Conservation (phyloP, 2,329 filamentous ascomycete species). For the Rhinocladiella similis region DNA sequence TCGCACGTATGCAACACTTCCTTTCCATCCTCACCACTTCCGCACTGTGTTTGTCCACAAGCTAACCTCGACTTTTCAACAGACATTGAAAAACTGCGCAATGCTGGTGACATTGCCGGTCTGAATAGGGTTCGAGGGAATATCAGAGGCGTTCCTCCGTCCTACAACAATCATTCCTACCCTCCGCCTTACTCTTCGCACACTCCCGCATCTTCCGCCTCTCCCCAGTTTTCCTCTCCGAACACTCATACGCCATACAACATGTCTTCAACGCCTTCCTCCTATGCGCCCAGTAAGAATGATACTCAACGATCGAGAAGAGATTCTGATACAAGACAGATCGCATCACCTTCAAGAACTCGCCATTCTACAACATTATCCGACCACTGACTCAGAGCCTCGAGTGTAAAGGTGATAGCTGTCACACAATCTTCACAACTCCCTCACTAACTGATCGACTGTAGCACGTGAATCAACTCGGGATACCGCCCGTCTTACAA, state of each 20-base stretch:
- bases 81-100: slow-evolving; percentile 28
- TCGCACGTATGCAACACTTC: slow-evolving; percentile 61
- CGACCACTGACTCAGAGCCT: slow-evolving; percentile 64
- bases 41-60: slow-evolving; percentile 30
- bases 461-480: slow-evolving; percentile 62
- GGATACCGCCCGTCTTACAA: slow-evolving; percentile 60
- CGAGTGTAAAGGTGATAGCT: slow-evolving; percentile 66
- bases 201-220: slow-evolving; percentile 27
- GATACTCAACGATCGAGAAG: not conserved
- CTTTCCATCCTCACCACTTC: not conserved
- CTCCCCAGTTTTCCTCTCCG: slow-evolving; percentile 26
- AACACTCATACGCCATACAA: slow-evolving; percentile 16
- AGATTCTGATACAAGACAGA: slow-evolving; percentile 34
- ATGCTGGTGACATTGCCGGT: slow-evolving; percentile 15
- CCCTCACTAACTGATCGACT: slow-evolving; percentile 3
- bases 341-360: slow-evolving; percentile 65
- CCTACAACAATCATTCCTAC: slow-evolving; percentile 20
- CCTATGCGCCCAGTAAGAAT: slow-evolving; percentile 16
- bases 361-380: slow-evolving; percentile 79
- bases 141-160: slow-evolving; percentile 18
- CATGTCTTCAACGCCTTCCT: slow-evolving; percentile 12
- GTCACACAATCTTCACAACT: slow-evolving; percentile 24
- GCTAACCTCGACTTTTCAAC: slow-evolving; percentile 9
- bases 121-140: slow-evolving; percentile 22
- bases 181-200: slow-evolving; percentile 26